These are phyloP conservation scores for Cyclanthera cordifolia DNA, from an alignment of 306 rosid genomes.

Conservation along the genomic window DNA sequence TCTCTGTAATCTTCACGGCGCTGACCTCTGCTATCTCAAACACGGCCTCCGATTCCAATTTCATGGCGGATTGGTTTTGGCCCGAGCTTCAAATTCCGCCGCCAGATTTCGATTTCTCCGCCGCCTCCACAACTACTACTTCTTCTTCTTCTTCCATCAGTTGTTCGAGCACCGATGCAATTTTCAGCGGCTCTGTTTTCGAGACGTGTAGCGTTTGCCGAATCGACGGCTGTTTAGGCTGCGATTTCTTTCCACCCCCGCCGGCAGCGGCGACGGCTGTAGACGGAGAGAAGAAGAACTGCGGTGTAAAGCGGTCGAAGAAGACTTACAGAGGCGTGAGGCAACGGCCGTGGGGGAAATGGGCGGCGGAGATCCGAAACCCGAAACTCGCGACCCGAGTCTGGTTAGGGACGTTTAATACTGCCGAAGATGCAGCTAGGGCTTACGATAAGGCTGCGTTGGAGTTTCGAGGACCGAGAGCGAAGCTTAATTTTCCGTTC, in stretches of 20 bases:
- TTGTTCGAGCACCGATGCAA: background rate
- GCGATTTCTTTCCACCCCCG: slow-evolving; percentile 39
- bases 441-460: slow-evolving; percentile 77
- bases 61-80: slow-evolving; percentile 3
- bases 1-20: slow-evolving; percentile 53
- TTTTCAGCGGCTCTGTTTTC: background rate
- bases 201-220: slow-evolving; percentile 50
- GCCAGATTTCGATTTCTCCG: background rate
- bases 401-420: slow-evolving; percentile 74
- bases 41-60: slow-evolving; percentile 8
- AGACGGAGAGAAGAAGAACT: background rate
- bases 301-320: slow-evolving; percentile 33
- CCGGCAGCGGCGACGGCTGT: background rate
- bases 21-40: slow-evolving; percentile 60
- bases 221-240: slow-evolving; percentile 51
- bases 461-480: slow-evolving; percentile 86
- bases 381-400: slow-evolving; percentile 58
- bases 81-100: background rate
- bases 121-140: background rate
- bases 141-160: slow-evolving; percentile 1
- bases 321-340: slow-evolving; percentile 82
- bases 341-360: slow-evolving; percentile 94
- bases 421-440: slow-evolving; percentile 75
- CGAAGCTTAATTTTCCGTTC: slow-evolving; percentile 77
- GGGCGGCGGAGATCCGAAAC: slow-evolving; percentile 90